phyloP scores from a whole-genome alignment of 225 moss, liverwort and hornwort species.

The Physcomitrellopsis africana region DNA sequence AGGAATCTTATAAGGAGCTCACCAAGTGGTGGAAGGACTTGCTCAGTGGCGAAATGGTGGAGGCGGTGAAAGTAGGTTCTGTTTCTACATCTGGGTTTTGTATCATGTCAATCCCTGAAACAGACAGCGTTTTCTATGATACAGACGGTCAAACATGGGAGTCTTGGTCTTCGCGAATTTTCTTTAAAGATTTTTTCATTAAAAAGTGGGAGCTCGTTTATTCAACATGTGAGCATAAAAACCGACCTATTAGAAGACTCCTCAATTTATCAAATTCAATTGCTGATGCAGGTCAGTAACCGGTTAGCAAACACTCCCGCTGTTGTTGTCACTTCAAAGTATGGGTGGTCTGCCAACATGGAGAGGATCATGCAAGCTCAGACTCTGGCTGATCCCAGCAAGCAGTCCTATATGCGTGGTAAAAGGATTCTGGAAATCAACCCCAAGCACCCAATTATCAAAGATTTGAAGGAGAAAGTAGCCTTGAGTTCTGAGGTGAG shows the following conservation, averaged over 20 bases:
- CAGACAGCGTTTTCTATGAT: background rate
- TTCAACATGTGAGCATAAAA: background rate
- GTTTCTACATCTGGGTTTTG: background rate
- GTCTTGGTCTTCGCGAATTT: background rate
- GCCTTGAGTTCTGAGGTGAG: slow-evolving; percentile 74
- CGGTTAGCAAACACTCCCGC: slow-evolving; percentile 91
- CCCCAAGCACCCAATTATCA: slow-evolving; percentile 94
- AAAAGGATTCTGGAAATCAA: slow-evolving; percentile 95
- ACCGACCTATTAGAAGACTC: background rate
- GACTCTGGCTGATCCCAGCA: slow-evolving; percentile 85
- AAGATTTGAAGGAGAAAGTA: slow-evolving; percentile 85
- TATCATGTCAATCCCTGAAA: background rate
- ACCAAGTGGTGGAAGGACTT: slow-evolving; percentile 98
- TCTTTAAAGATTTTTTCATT: background rate
- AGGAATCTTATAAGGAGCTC: slow-evolving; percentile 86
- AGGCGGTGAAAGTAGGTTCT: slow-evolving; percentile 69
- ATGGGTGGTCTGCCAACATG: slow-evolving; percentile 99
- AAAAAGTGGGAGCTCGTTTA: background rate
- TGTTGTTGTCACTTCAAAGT: slow-evolving; percentile 96
- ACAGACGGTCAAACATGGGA: background rate
- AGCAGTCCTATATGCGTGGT: slow-evolving; percentile 95
- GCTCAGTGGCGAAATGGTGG: slow-evolving; percentile 69
- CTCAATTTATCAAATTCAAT: slow-evolving; percentile 4
- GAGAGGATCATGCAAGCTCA: slow-evolving; percentile 99
- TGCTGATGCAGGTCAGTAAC: slow-evolving; percentile 71